A percentile compares a stretch with the other conserved stretches of the same genome.
phyloP scores from a whole-genome alignment of 2,329 filamentous ascomycete genomes.

The Calonectria honghensis region DNA sequence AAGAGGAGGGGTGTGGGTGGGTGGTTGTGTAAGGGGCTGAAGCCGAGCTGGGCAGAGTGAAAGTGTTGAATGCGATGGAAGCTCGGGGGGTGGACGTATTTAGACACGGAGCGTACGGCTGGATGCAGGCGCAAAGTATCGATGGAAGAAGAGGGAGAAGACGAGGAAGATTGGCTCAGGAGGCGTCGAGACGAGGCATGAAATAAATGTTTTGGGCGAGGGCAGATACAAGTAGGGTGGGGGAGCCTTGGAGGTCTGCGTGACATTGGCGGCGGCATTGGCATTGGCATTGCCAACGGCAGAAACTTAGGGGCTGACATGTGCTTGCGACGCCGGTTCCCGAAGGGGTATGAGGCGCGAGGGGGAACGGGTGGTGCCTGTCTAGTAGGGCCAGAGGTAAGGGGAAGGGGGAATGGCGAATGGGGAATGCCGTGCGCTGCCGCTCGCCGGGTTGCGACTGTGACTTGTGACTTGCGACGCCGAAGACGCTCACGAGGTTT shows the following conservation, averaged over 20 bases:
- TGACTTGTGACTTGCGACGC: conserved; percentile 47
- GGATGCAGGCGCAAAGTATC: conserved; percentile 19
- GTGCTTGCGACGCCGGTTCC: conserved; percentile 51
- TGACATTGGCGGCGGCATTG: conserved; percentile 18
- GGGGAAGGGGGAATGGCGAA: conserved; percentile 30
- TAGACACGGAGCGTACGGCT: conserved; percentile 30
- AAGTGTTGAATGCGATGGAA: conserved; percentile 20
- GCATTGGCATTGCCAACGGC: conserved; percentile 29
- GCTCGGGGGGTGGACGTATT: conserved; percentile 22
- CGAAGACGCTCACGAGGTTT: conserved; percentile 41
- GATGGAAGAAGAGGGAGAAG: conserved; percentile 42
- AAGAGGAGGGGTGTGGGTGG: conserved; percentile 31
- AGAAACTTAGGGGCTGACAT: conserved; percentile 44
- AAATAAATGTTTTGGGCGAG: conserved; percentile 49
- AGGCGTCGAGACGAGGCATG: conserved; percentile 41
- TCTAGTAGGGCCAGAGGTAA: conserved; percentile 15
- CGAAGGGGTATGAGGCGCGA: conserved; percentile 50
- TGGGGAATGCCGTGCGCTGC: conserved; percentile 42
- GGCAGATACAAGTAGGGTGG: conserved; percentile 41
- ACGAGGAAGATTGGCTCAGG: neutral
- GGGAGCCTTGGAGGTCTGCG: conserved; percentile 42
- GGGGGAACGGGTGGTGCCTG: conserved; percentile 26
- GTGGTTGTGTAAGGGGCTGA: conserved; percentile 29
- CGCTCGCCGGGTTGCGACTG: conserved; percentile 36
- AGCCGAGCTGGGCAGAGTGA: neutral